Percentiles rank a stretch among this genome's conserved stretches.
phyloP scores from a whole-genome alignment of 176 grass and related monocot genomes.

The Elaeis guineensis region DNA sequence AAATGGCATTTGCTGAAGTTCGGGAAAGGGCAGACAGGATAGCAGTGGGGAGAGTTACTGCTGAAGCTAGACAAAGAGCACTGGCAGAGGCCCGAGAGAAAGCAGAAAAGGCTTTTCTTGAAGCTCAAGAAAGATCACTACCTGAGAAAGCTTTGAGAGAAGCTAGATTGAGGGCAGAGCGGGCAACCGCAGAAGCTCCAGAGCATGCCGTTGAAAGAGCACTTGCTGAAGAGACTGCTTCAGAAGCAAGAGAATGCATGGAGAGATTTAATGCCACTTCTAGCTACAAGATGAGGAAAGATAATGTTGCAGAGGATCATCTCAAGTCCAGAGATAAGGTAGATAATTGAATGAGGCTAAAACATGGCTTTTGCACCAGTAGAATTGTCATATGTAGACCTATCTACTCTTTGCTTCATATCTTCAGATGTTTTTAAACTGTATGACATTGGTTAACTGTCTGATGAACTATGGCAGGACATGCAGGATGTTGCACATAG shows the following conservation, averaged over 20 bases:
- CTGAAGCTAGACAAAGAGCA: constrained; percentile 58
- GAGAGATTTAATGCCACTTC: constrained; percentile 45
- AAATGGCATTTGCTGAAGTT: constrained; percentile 55
- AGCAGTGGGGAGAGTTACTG: constrained; percentile 63
- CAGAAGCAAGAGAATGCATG: constrained; percentile 56
- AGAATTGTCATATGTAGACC: no score
- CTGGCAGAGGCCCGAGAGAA: constrained; percentile 55
- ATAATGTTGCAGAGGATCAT: constrained; percentile 28
- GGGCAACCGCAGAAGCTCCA: constrained; percentile 76
- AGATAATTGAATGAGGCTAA: constrained; percentile 18
- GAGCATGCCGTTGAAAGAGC: constrained; percentile 81
- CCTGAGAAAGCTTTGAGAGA: constrained; percentile 57
- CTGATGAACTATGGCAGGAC: constrained; percentile 3
- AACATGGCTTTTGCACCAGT: background rate
- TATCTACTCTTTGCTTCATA: no score
- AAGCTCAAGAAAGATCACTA: constrained; percentile 21
- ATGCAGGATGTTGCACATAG: constrained; percentile 43
- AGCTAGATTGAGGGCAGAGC: constrained; percentile 68
- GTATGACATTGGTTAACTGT: no score
- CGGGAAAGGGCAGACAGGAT: constrained; percentile 69
- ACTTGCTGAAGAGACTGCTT: constrained; percentile 69
- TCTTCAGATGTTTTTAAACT: no score
- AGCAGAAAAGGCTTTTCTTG: constrained; percentile 43
- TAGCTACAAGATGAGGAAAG: constrained; percentile 1
- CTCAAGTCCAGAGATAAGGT: constrained; percentile 54